phyloP scores from a whole-genome alignment of 768 basidiomycete species.

The Podaxis mareebaensis region DNA sequence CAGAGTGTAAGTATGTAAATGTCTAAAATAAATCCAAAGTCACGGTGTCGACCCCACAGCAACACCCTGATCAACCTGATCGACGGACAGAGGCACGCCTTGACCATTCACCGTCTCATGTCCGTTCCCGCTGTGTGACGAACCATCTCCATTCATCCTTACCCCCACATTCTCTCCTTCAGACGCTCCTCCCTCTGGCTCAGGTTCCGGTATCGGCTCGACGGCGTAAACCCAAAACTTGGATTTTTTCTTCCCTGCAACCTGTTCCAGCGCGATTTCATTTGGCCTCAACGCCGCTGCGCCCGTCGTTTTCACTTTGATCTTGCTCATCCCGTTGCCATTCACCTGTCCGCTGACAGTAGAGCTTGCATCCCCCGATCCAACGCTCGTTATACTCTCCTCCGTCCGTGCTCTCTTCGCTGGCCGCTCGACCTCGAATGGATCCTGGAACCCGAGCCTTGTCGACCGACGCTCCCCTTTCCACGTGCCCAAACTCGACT shows the following conservation, averaged over 20 bases:
- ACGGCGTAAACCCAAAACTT: slow-evolving; percentile 91
- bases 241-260: slow-evolving; percentile 81
- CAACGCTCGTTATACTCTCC: slow-evolving; percentile 65
- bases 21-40: neutral
- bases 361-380: slow-evolving; percentile 44
- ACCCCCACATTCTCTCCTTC: neutral
- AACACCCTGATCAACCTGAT: neutral
- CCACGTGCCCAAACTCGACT: slow-evolving; percentile 58
- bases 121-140: slow-evolving; percentile 5
- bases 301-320: slow-evolving; percentile 53
- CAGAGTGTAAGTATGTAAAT: slow-evolving; percentile 7
- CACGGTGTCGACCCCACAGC: neutral
- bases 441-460: slow-evolving; percentile 62
- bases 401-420: slow-evolving; percentile 78
- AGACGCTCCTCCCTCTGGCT: slow-evolving; percentile 17
- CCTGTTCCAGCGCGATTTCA: slow-evolving; percentile 73
- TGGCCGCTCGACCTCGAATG: slow-evolving; percentile 48
- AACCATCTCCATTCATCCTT: slow-evolving; percentile 5
- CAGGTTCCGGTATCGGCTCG: slow-evolving; percentile 56
- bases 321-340: slow-evolving; percentile 30
- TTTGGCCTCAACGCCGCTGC: slow-evolving; percentile 70
- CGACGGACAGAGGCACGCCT: neutral
- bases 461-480: slow-evolving; percentile 74
- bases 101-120: slow-evolving; percentile 2
- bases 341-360: slow-evolving; percentile 25